Conservation (phyloP, 208 protist genomes). For the Acanthamoeba culbertsoni region DNA sequence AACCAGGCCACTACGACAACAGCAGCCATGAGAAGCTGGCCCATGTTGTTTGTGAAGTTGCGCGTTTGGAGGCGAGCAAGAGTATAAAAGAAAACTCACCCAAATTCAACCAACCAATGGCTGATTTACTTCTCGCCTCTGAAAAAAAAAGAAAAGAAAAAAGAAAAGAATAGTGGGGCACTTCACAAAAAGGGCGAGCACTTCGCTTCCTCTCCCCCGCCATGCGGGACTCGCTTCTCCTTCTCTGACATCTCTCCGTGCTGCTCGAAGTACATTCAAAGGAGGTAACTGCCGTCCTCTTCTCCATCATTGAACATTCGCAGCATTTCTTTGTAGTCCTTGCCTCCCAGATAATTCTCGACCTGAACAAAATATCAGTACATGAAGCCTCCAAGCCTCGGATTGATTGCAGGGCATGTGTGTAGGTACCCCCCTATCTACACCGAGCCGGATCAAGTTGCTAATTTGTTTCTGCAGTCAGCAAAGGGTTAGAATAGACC, state of each 20-base stretch:
- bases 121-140: no score
- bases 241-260: background rate
- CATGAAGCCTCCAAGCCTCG: background rate
- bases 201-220: background rate
- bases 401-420: background rate
- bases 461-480: slow-evolving; percentile 31
- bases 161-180: no score
- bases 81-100: no score
- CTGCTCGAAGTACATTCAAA: background rate
- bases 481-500: background rate
- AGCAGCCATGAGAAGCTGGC: no score
- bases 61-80: no score
- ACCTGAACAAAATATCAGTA: background rate
- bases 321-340: slow-evolving; percentile 57
- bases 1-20: no score
- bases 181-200: background rate
- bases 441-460: slow-evolving; percentile 9
- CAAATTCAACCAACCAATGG: no score
- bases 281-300: slow-evolving; percentile 42
- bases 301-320: slow-evolving; percentile 28
- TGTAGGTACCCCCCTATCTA: slow-evolving; percentile 14
- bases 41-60: no score
- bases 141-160: no score
- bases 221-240: background rate
- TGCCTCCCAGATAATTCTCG: slow-evolving; percentile 49